phyloP scores from a whole-genome alignment of 2,329 filamentous ascomycete genomes.

The Zymoseptoria brevis region DNA sequence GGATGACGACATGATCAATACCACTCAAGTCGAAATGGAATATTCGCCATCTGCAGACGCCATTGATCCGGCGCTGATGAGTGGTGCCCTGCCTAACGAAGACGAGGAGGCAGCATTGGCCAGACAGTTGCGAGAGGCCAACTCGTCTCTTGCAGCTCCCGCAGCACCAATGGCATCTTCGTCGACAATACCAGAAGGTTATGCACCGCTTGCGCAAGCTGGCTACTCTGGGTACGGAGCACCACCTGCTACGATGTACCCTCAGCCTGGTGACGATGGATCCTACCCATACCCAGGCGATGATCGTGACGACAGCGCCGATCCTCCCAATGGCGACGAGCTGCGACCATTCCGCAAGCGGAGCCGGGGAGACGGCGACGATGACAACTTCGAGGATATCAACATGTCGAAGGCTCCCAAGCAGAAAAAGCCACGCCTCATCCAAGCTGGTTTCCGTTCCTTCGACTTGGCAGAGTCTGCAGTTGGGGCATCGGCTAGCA shows the following conservation, averaged over 20 bases:
- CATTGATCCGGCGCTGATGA: conserved; percentile 30
- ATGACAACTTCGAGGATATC: conserved; percentile 30
- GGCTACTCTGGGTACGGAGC: conserved; percentile 24
- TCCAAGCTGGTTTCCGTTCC: conserved; percentile 26
- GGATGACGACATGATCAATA: conserved; percentile 33
- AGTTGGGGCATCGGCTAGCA: conserved; percentile 16
- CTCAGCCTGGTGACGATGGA: conserved; percentile 16
- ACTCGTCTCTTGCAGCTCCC: conserved; percentile 22
- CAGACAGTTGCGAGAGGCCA: conserved; percentile 24
- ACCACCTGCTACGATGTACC: conserved; percentile 26
- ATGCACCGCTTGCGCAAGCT: conserved; percentile 23
- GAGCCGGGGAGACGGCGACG: conserved; percentile 21
- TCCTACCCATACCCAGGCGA: conserved; percentile 24
- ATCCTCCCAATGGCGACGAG: conserved; percentile 14
- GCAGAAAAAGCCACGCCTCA: conserved; percentile 27
- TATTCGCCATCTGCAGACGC: conserved; percentile 32
- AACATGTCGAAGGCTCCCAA: conserved; percentile 30
- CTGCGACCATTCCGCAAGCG: conserved; percentile 24
- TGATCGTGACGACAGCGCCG: conserved; percentile 21
- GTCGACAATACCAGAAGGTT: conserved; percentile 23
- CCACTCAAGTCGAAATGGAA: conserved; percentile 34
- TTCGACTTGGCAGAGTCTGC: conserved; percentile 24
- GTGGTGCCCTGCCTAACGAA: conserved; percentile 13
- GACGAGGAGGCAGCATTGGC: conserved; percentile 25
- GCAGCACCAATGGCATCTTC: conserved; percentile 24